Base-by-base conservation (phyloP, 1,284 basidiomycete genomes). In the Schizophyllum commune region DNA sequence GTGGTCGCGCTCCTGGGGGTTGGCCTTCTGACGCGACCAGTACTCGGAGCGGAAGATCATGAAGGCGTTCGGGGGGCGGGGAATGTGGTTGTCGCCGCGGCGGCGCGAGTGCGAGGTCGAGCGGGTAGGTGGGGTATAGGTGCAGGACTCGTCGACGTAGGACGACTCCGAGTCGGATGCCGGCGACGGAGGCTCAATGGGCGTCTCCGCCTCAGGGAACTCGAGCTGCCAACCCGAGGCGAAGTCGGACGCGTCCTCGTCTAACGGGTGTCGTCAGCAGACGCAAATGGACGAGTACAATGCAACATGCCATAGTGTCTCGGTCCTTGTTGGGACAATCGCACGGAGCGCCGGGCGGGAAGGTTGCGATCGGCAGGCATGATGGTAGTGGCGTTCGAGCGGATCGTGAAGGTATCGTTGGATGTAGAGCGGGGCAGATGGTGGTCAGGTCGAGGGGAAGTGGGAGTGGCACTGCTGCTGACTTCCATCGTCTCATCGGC, bases 1-100 rank as follows among this genome's bases (percentile, higher is more conserved):
- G 65, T 85, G 79, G 66, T 85, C 79, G 62, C 74, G 75, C 68
- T 83, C 83, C 63, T 82, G 73, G 34, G 67, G 69, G 60, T 65
- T 70, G 61, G 80, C 74, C 63, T 77, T 79, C 56, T 75, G 70
- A 33, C 74, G 72, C 3, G 81, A 79, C 58, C 83, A 81, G 60
- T 86, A 86, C 63, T 89, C 85, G 56, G 87, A 87, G 8, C 62
- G 61, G 56, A 4, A 17, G 53, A 54, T 6, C 53, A 54, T 54
- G 53, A 54, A 54, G 7, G 53, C 53, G 53, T 54, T 54, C 7
- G 53, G 22, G 7, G 53, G 53, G 53, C 53, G 53, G 19, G 53
- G 53, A 17, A 54, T 54, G n/a, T 19, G 53, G 9, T 54, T 54
- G 34, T 39, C 34, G 13, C 34, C 34, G 34, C 34, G 34, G 34